These are phyloP conservation scores for Ophiobolus disseminans DNA, from an alignment of 2,329 filamentous ascomycete species.

Conservation along the genomic window DNA sequence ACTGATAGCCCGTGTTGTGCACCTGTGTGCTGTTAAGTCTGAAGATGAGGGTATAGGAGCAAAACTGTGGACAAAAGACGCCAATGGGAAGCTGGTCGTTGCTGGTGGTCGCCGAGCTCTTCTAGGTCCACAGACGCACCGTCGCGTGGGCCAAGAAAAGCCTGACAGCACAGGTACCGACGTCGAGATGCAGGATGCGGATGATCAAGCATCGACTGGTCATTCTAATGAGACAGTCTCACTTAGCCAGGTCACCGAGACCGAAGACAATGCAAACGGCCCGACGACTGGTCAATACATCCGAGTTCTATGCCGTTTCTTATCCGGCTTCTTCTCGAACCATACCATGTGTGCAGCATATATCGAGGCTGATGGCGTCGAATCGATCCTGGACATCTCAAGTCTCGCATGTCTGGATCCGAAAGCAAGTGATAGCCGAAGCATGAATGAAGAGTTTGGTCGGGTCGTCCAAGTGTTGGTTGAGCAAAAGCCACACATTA, in stretches of 20 bases:
- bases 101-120: constrained; percentile 62
- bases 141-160: constrained; percentile 19
- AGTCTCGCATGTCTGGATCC: constrained; percentile 81
- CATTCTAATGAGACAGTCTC: constrained; percentile 33
- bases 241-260: constrained; percentile 52
- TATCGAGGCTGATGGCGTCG: constrained; percentile 79
- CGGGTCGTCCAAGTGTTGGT: constrained; percentile 78
- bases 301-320: constrained; percentile 76
- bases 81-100: constrained; percentile 65
- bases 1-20: constrained; percentile 83
- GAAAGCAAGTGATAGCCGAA: constrained; percentile 66
- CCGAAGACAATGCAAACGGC: constrained; percentile 59
- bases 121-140: constrained; percentile 51
- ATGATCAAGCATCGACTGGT: constrained; percentile 16
- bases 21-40: constrained; percentile 75
- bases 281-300: constrained; percentile 72
- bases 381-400: constrained; percentile 82
- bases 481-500: constrained; percentile 79
- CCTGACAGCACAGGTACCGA: constrained; percentile 44
- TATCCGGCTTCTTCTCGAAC: constrained; percentile 79
- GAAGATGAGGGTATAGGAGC: constrained; percentile 75
- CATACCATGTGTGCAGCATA: constrained; percentile 74
- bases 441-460: constrained; percentile 73
- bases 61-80: constrained; percentile 72
- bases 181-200: constrained; percentile 69